These are phyloP conservation scores for Beauveria asiatica DNA, from an alignment of 2,329 filamentous ascomycete genomes.

Conservation along the genomic window DNA sequence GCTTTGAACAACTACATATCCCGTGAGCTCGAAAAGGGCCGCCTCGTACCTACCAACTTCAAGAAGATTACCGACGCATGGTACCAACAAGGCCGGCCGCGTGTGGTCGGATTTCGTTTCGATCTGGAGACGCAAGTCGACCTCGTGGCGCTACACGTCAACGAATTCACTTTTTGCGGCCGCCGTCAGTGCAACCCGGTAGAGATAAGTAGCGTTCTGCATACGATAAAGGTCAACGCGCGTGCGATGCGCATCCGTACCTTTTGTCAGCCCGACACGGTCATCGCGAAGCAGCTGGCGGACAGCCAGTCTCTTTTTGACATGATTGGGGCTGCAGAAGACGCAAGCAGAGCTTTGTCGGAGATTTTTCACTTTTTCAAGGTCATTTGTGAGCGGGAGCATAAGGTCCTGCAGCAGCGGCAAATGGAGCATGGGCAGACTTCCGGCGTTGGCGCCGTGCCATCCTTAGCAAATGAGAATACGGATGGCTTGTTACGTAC, in stretches of 20 bases:
- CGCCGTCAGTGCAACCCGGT: conserved; percentile 32
- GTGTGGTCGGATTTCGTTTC: conserved; percentile 49
- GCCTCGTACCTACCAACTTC: conserved; percentile 41
- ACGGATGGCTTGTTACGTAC: background rate
- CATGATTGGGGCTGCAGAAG: conserved; percentile 36
- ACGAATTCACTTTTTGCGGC: conserved; percentile 48
- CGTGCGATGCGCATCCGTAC: conserved; percentile 45
- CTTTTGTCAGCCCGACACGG: conserved; percentile 49
- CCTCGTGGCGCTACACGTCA: conserved; percentile 39
- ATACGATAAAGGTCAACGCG: conserved; percentile 44
- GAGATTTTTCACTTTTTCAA: conserved; percentile 48
- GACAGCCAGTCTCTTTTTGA: conserved; percentile 44
- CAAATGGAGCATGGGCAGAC: conserved; percentile 13
- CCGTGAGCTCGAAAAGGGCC: conserved; percentile 45
- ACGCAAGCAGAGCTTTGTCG: conserved; percentile 36
- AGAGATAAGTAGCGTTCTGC: conserved; percentile 39
- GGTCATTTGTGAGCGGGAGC: conserved; percentile 40
- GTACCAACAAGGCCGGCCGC: conserved; percentile 43
- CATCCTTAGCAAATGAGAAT: background rate
- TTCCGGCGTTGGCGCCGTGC: background rate
- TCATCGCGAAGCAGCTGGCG: conserved; percentile 48
- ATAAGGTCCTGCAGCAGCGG: conserved; percentile 18
- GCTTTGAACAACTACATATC: conserved; percentile 45
- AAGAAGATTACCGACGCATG: conserved; percentile 43
- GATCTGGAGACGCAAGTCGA: conserved; percentile 54